Percentiles rank a stretch among this genome's conserved stretches.
These are phyloP conservation scores for Camellia granthamiana DNA, from an alignment of 148 eudicot genomes.

Conservation along the genomic window DNA sequence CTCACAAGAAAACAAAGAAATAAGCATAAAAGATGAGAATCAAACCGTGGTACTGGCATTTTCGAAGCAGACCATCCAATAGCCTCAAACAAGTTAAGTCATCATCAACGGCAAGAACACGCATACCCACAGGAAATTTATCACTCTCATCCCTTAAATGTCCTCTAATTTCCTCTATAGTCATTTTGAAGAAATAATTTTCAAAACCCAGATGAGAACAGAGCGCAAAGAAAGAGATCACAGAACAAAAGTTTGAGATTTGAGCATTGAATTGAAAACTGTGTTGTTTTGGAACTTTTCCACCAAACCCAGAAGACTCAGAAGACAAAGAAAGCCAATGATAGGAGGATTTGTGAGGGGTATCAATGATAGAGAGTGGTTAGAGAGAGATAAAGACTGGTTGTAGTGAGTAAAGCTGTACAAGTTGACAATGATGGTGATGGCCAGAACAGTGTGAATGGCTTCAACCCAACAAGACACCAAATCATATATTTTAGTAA, in stretches of 20 bases:
- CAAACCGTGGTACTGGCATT: conserved; percentile 78
- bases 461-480: conserved; percentile 32
- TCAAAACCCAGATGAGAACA: conserved; percentile 13
- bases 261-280: conserved; percentile 14
- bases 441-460: conserved; percentile 33
- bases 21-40: conserved; percentile 1
- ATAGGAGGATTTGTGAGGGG: neutral
- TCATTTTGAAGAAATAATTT: conserved; percentile 24
- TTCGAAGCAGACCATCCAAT: conserved; percentile 54
- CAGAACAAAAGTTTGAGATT: conserved; percentile 22
- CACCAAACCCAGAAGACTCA: conserved; percentile 16
- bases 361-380: neutral
- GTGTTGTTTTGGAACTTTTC: neutral
- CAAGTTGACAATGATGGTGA: conserved; percentile 36
- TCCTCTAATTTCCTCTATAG: conserved; percentile 35
- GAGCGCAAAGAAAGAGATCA: conserved; percentile 14
- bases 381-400: neutral
- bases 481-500: conserved; percentile 25
- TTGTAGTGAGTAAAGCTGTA: conserved; percentile 21
- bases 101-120: conserved; percentile 90
- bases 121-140: conserved; percentile 67
- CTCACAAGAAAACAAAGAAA: neutral
- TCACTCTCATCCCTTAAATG: conserved; percentile 25
- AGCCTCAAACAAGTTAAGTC: conserved; percentile 64
- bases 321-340: neutral